phyloP scores from a whole-genome alignment of 2,329 filamentous ascomycete genomes.

The Penicillium crustosum region DNA sequence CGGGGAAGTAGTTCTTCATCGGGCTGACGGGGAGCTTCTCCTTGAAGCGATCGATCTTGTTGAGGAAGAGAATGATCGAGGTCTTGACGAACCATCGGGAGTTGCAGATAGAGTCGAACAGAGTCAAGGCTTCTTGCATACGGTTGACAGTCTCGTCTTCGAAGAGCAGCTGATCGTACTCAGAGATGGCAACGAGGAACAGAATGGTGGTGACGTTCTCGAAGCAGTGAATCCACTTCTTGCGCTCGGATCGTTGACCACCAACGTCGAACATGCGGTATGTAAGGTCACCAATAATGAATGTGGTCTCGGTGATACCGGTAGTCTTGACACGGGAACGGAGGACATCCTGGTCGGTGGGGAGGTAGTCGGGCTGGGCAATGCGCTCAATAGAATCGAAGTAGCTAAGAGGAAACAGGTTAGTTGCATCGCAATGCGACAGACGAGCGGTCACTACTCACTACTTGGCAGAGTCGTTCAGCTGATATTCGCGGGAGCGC shows the following conservation, averaged over 20 bases:
- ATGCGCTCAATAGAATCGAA: slow-evolving; percentile 94
- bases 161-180: slow-evolving; percentile 94
- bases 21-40: slow-evolving; percentile 71
- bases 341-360: slow-evolving; percentile 91
- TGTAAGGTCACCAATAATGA: slow-evolving; percentile 90
- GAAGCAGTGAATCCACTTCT: slow-evolving; percentile 99
- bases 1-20: slow-evolving; percentile 75
- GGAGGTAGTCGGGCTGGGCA: slow-evolving; percentile 86
- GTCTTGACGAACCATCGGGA: slow-evolving; percentile 72
- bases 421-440: slow-evolving; percentile 5
- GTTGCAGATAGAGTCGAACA: slow-evolving; percentile 73
- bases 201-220: slow-evolving; percentile 97
- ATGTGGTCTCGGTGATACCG: slow-evolving; percentile 94
- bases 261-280: slow-evolving; percentile 98
- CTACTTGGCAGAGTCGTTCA: slow-evolving; percentile 97
- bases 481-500: slow-evolving; percentile 89
- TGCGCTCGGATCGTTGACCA: slow-evolving; percentile 91
- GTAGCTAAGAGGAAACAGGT: slow-evolving; percentile 64
- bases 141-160: slow-evolving; percentile 90
- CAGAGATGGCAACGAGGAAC: slow-evolving; percentile 93
- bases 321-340: slow-evolving; percentile 97
- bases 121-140: slow-evolving; percentile 70
- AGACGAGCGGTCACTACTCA: slow-evolving; percentile 51
- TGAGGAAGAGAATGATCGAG: slow-evolving; percentile 70
- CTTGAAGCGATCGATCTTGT: slow-evolving; percentile 75